These are phyloP conservation scores for Lichina pygmaea DNA, from an alignment of 495 filamentous ascomycete species.

Conservation along the genomic window DNA sequence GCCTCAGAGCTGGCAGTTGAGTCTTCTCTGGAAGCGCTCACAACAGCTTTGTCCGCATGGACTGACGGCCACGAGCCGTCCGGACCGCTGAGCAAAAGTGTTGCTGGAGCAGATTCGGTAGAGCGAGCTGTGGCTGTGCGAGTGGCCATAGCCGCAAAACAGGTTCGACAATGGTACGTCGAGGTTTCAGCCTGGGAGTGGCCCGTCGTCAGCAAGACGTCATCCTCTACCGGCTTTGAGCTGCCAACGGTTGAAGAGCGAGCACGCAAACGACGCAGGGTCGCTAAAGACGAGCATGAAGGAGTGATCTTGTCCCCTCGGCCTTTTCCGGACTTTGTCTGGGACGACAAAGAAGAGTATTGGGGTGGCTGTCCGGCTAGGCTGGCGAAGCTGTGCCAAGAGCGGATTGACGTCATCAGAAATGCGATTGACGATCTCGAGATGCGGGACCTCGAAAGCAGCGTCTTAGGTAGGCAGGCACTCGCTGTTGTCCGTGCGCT, in stretches of 20 bases:
- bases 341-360: conserved; percentile 18
- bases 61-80: background rate
- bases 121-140: conserved; percentile 48
- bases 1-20: no score
- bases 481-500: background rate
- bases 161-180: conserved; percentile 46
- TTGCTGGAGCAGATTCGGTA: conserved; percentile 34
- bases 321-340: background rate
- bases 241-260: conserved; percentile 16
- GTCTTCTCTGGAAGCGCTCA: conserved; percentile 1
- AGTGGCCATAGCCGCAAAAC: conserved; percentile 46
- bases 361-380: conserved; percentile 39
- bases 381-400: conserved; percentile 38
- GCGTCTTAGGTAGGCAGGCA: conserved; percentile 25
- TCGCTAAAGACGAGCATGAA: background rate
- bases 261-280: conserved; percentile 9
- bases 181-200: conserved; percentile 57
- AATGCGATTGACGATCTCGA: conserved; percentile 54
- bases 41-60: background rate
- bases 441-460: conserved; percentile 72
- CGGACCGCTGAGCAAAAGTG: conserved; percentile 14
- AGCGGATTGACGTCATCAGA: conserved; percentile 48
- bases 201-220: conserved; percentile 20
- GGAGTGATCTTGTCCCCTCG: background rate
- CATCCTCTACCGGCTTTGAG: conserved; percentile 23